Percentiles rank a stretch among this genome's conserved stretches.
Evolutionary conservation across 1,284 basidiomycete species (phyloP).

Genomic region (Leccinum subrobustum): DNA sequence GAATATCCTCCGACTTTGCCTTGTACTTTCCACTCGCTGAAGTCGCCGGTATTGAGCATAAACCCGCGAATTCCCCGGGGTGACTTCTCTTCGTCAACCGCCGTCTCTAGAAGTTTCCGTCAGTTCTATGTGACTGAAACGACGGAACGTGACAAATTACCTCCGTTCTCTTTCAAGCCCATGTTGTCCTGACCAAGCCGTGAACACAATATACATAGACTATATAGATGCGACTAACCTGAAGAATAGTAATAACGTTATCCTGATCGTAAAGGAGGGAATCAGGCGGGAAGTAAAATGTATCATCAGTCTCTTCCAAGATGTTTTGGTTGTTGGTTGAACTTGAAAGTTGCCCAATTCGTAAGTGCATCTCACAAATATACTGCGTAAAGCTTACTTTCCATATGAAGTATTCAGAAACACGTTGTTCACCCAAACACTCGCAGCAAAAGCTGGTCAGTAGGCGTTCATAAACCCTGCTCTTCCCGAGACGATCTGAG

Average conservation of each 20-base stretch:
- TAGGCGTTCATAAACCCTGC: not conserved
- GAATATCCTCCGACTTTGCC: conserved; percentile 79
- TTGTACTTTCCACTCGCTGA: conserved; percentile 76
- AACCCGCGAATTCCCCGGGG: conserved; percentile 81
- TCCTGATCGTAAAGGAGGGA: conserved; percentile 50
- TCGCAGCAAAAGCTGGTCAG: conserved; percentile 63
- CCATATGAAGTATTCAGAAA: conserved; percentile 73
- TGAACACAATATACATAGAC: not conserved
- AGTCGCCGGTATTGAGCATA: conserved; percentile 55
- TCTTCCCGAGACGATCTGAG: not conserved
- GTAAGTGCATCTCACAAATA: conserved; percentile 1
- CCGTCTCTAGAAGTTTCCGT: conserved; percentile 16
- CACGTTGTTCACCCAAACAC: conserved; percentile 74
- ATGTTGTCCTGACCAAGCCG: conserved; percentile 61
- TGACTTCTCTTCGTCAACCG: conserved; percentile 48
- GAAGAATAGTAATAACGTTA: conserved; percentile 75
- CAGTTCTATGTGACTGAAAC: conserved; percentile 13
- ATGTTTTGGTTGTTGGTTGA: conserved; percentile 61
- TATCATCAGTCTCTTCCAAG: conserved; percentile 61
- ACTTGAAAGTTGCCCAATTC: conserved; percentile 33
- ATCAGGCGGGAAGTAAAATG: conserved; percentile 59
- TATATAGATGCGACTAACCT: conserved; percentile 40
- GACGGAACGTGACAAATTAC: conserved; percentile 28
- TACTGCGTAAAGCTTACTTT: conserved; percentile 46
- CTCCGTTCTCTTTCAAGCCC: conserved; percentile 65